A percentile compares a stretch with the other conserved stretches of the same genome.
phyloP scores from a whole-genome alignment of 495 filamentous ascomycete genomes.

The Penicillium daleae region DNA sequence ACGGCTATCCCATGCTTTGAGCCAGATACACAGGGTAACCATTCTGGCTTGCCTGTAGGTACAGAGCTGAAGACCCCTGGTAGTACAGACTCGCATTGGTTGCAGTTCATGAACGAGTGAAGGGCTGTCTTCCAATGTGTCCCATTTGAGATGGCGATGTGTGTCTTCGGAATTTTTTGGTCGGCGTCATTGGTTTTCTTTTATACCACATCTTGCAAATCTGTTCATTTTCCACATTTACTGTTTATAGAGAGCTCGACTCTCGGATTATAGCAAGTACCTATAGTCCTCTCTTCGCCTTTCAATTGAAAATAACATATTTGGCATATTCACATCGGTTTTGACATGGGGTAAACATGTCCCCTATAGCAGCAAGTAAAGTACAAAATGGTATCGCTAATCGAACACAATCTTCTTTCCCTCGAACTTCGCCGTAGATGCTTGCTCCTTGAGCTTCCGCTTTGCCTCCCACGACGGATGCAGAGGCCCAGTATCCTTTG shows the following conservation, averaged over 20 bases:
- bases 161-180: not conserved
- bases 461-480: slow-evolving; percentile 96
- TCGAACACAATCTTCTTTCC: slow-evolving; percentile 95
- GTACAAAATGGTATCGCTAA: slow-evolving; percentile 41
- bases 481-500: slow-evolving; percentile 64
- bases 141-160: slow-evolving; percentile 2
- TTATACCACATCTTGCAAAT: slow-evolving; percentile 10
- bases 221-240: not conserved
- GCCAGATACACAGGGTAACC: slow-evolving; percentile 37
- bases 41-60: slow-evolving; percentile 18
- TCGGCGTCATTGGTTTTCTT: slow-evolving; percentile 8
- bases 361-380: slow-evolving; percentile 1
- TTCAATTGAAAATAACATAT: not conserved
- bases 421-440: slow-evolving; percentile 63
- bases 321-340: slow-evolving; percentile 5
- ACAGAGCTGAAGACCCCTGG: slow-evolving; percentile 34
- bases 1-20: slow-evolving; percentile 54
- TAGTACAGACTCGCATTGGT: slow-evolving; percentile 39
- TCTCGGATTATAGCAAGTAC: not conserved
- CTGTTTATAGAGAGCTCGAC: not conserved
- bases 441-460: slow-evolving; percentile 77
- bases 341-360: not conserved
- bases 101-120: slow-evolving; percentile 46
- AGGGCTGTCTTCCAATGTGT: not conserved
- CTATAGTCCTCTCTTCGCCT: not conserved